Percentiles rank a stretch among this genome's conserved stretches.
These are phyloP conservation scores for Amylostereum areolatum DNA, from an alignment of 1,284 basidiomycete species.

Conservation along the genomic window DNA sequence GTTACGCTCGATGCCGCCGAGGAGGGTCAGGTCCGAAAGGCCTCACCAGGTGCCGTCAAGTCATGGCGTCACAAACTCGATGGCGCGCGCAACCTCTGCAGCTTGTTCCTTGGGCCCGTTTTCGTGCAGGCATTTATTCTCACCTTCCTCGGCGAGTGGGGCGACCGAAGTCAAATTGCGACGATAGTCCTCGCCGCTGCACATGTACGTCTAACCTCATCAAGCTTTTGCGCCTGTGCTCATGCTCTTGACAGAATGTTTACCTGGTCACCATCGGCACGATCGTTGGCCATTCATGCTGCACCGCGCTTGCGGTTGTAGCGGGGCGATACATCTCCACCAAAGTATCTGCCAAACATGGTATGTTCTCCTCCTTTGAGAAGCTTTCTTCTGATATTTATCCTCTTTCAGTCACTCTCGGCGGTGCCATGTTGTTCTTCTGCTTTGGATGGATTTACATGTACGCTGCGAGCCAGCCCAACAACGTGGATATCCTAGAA, in stretches of 20 bases:
- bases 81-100: conserved; percentile 77
- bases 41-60: neutral
- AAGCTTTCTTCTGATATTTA: neutral
- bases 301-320: conserved; percentile 86
- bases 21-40: conserved; percentile 35
- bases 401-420: conserved; percentile 64
- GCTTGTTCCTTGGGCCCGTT: conserved; percentile 83
- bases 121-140: conserved; percentile 95
- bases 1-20: conserved; percentile 64
- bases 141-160: conserved; percentile 98
- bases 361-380: conserved; percentile 38
- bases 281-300: conserved; percentile 82
- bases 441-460: conserved; percentile 77
- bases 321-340: conserved; percentile 89
- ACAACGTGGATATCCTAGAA: conserved; percentile 23
- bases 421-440: conserved; percentile 79
- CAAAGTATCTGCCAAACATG: conserved; percentile 92
- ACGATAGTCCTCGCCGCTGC: conserved; percentile 96
- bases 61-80: conserved; percentile 32
- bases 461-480: conserved; percentile 53
- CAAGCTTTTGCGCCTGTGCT: neutral
- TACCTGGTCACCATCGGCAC: conserved; percentile 87
- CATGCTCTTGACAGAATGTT: conserved; percentile 43
- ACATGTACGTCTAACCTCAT: conserved; percentile 60
- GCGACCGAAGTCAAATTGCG: conserved; percentile 94